These are phyloP conservation scores for Bryopsis sp. DNA, from an alignment of 139 green algal genomes.

Conservation along the genomic window DNA sequence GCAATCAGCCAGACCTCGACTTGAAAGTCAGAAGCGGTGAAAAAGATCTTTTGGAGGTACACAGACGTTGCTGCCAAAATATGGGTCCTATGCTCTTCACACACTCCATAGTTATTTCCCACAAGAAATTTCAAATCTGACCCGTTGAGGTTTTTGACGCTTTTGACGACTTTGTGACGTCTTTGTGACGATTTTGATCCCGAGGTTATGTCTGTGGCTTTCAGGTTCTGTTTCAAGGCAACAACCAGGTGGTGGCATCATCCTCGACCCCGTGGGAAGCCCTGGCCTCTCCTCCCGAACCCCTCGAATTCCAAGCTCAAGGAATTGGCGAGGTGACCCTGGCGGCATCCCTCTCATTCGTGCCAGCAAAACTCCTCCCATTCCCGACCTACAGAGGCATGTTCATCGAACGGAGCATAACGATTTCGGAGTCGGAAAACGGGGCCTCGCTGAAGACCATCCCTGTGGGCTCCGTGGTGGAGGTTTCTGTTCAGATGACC, in stretches of 20 bases:
- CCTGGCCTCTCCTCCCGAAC: neutral
- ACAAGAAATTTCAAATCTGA: too few relatives aligned
- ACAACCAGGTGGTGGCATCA: neutral
- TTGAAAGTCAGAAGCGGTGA: neutral
- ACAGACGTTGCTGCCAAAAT: too few relatives aligned
- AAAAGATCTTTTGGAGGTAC: neutral
- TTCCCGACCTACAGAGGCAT: slow-evolving; percentile 54
- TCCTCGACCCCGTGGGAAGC: slow-evolving; percentile 17
- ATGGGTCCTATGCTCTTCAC: too few relatives aligned
- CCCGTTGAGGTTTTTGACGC: too few relatives aligned
- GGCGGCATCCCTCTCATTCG: slow-evolving; percentile 39
- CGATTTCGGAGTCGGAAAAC: slow-evolving; percentile 17
- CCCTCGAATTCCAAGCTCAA: slow-evolving; percentile 3
- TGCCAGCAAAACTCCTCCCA: slow-evolving; percentile 31
- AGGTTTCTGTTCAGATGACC: slow-evolving; percentile 25
- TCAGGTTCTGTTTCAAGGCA: too few relatives aligned
- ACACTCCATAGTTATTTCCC: too few relatives aligned
- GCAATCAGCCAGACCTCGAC: slow-evolving; percentile 1
- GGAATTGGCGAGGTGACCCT: slow-evolving; percentile 32
- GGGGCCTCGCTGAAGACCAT: slow-evolving; percentile 25
- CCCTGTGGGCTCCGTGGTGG: neutral
- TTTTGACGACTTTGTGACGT: too few relatives aligned
- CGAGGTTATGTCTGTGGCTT: too few relatives aligned
- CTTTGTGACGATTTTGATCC: too few relatives aligned
- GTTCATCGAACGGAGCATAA: slow-evolving; percentile 37